Percentiles rank a stretch among this genome's conserved stretches.
Conservation (phyloP, 306 rosid genomes). For the Vigna trinervia region DNA sequence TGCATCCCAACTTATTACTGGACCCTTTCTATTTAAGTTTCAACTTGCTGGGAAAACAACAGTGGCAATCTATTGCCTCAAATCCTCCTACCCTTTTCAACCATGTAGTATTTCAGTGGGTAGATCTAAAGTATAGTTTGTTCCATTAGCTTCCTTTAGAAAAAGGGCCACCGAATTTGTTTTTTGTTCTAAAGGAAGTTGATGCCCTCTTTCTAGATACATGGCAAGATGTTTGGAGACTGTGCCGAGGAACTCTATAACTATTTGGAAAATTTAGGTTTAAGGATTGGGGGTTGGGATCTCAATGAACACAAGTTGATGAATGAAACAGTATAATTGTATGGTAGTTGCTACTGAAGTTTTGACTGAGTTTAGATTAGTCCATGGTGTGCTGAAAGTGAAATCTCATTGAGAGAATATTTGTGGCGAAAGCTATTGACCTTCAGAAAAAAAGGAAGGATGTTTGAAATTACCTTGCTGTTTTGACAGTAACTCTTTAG, state of each 20-base stretch:
- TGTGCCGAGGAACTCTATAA: slow-evolving; percentile 6
- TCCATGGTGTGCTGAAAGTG: slow-evolving; percentile 18
- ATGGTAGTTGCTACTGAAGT: slow-evolving; percentile 10
- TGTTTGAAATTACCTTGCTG: slow-evolving; percentile 8
- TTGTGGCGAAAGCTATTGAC: slow-evolving; percentile 4
- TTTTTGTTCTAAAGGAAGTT: not conserved
- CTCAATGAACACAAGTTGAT: slow-evolving; percentile 18
- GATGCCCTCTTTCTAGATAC: slow-evolving; percentile 34
- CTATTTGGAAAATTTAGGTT: slow-evolving; percentile 14
- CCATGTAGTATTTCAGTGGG: slow-evolving; percentile 25
- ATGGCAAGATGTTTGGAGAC: slow-evolving; percentile 15
- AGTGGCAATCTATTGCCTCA: not conserved
- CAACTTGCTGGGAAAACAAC: slow-evolving; percentile 33
- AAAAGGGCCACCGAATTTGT: not conserved
- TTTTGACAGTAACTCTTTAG: slow-evolving; percentile 7
- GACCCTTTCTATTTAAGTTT: slow-evolving; percentile 1
- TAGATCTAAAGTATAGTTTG: slow-evolving; percentile 23
- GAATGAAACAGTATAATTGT: not conserved
- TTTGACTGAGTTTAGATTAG: slow-evolving; percentile 9
- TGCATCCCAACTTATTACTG: slow-evolving; percentile 10
- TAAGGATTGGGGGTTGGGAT: slow-evolving; percentile 27
- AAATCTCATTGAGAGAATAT: not conserved
- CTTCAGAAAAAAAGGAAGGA: not conserved
- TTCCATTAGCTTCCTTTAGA: slow-evolving; percentile 8
- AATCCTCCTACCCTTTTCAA: slow-evolving; percentile 24